phyloP scores from a whole-genome alignment of 371 early-diverging fungal species.

The Mortierella sp. region DNA sequence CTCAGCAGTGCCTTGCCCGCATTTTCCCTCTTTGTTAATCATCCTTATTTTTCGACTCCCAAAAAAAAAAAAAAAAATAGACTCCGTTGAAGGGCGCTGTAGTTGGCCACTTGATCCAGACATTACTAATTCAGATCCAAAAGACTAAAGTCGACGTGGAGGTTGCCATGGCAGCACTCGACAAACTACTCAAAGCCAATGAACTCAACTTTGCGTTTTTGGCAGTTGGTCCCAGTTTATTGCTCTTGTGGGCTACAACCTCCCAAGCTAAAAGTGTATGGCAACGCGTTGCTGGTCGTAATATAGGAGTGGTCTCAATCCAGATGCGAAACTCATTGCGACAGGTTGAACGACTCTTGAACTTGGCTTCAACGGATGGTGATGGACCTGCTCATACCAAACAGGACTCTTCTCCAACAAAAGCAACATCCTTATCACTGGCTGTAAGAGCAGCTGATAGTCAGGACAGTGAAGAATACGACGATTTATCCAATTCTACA shows the following conservation, averaged over 20 bases:
- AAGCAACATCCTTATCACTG: neutral
- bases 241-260: slow-evolving; percentile 66
- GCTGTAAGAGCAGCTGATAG: neutral
- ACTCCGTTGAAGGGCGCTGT: slow-evolving; percentile 56
- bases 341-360: slow-evolving; percentile 42
- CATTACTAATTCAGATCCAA: slow-evolving; percentile 92
- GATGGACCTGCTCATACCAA: slow-evolving; percentile 2
- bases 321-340: slow-evolving; percentile 42
- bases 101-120: slow-evolving; percentile 77
- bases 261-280: slow-evolving; percentile 63
- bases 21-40: neutral
- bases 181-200: slow-evolving; percentile 93
- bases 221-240: slow-evolving; percentile 75
- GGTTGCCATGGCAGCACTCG: slow-evolving; percentile 92
- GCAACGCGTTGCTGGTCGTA: slow-evolving; percentile 28
- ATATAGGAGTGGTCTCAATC: slow-evolving; percentile 41
- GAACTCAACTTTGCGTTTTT: slow-evolving; percentile 96
- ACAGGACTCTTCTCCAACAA: neutral
- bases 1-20: too few relatives aligned
- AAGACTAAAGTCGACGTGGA: slow-evolving; percentile 94
- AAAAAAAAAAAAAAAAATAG: too few relatives aligned
- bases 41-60: too few relatives aligned
- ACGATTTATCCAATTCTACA: slow-evolving; percentile 13
- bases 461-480: slow-evolving; percentile 25
- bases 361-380: slow-evolving; percentile 33